These are phyloP conservation scores for Obba rivulosa DNA, from an alignment of 768 basidiomycete genomes.

Conservation along the genomic window DNA sequence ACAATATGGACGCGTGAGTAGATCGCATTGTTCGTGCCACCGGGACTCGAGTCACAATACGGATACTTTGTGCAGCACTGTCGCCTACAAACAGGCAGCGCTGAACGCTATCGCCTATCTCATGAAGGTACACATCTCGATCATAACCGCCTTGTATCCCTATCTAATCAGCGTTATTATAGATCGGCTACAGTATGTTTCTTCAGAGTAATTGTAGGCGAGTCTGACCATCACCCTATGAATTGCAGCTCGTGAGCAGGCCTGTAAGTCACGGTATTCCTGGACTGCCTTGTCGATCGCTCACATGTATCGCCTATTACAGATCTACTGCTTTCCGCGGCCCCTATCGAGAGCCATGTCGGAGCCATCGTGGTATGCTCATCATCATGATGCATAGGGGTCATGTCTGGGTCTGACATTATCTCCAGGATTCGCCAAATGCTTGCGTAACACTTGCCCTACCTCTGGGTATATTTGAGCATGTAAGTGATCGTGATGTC, in stretches of 20 bases:
- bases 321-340: slow-evolving; percentile 66
- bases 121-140: slow-evolving; percentile 40
- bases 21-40: not conserved
- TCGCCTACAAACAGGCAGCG: slow-evolving; percentile 78
- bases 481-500: slow-evolving; percentile 34
- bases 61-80: slow-evolving; percentile 37
- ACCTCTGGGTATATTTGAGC: slow-evolving; percentile 74
- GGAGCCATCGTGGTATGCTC: slow-evolving; percentile 62
- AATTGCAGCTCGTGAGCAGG: slow-evolving; percentile 71
- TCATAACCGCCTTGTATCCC: not conserved
- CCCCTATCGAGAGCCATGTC: slow-evolving; percentile 65
- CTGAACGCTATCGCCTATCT: slow-evolving; percentile 72
- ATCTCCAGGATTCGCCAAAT: slow-evolving; percentile 62
- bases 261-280: slow-evolving; percentile 36
- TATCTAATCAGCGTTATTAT: not conserved
- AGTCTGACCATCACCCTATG: not conserved
- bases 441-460: slow-evolving; percentile 72
- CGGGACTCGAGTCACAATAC: not conserved
- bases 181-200: slow-evolving; percentile 68
- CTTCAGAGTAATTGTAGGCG: not conserved
- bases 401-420: not conserved
- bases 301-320: not conserved
- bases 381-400: not conserved
- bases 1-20: slow-evolving; percentile 69
- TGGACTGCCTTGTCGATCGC: not conserved